Percentiles rank a stretch among this genome's conserved stretches.
Evolutionary conservation across 192 early-diverging fungal genomes (phyloP).

Genomic region (Kappamyces sp.): DNA sequence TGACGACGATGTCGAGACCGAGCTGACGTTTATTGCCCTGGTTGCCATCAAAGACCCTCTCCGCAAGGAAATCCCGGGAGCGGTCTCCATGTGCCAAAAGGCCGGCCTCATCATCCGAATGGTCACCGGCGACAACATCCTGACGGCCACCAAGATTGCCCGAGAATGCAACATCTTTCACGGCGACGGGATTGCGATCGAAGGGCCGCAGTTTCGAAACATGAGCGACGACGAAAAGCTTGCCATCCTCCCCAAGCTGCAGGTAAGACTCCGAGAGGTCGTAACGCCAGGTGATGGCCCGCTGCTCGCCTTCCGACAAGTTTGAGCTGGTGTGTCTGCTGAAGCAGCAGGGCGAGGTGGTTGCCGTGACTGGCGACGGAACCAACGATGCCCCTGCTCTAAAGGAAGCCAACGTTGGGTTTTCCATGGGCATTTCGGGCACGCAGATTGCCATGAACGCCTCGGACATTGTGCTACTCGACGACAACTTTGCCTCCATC

Average conservation of each 20-base stretch:
- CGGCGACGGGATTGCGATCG: slow-evolving; percentile 48
- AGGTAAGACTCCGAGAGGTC: slow-evolving; percentile 17
- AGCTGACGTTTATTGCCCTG: slow-evolving; percentile 45
- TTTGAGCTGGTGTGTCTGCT: slow-evolving; percentile 47
- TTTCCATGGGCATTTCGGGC: slow-evolving; percentile 58
- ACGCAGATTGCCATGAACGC: slow-evolving; percentile 61
- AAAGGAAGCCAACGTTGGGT: slow-evolving; percentile 58
- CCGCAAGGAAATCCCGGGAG: slow-evolving; percentile 50
- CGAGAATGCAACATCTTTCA: slow-evolving; percentile 49
- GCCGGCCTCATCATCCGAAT: slow-evolving; percentile 51
- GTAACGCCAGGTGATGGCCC: slow-evolving; percentile 39
- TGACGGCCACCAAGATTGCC: slow-evolving; percentile 57
- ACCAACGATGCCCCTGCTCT: slow-evolving; percentile 57
- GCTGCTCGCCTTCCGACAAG: slow-evolving; percentile 49
- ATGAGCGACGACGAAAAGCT: slow-evolving; percentile 46
- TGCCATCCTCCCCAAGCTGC: slow-evolving; percentile 41
- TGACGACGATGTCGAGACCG: slow-evolving; percentile 43
- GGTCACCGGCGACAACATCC: slow-evolving; percentile 60
- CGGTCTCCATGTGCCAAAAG: slow-evolving; percentile 45
- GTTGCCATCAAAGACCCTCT: slow-evolving; percentile 59
- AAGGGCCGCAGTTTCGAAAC: slow-evolving; percentile 52
- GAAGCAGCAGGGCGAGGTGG: slow-evolving; percentile 50
- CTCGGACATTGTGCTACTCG: slow-evolving; percentile 53
- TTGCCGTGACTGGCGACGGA: slow-evolving; percentile 59
- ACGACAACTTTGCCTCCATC: slow-evolving; percentile 57